A percentile compares a stretch with the other conserved stretches of the same genome.
Conservation (phyloP, 495 filamentous ascomycete genomes). For the Neurospora sublineolata region DNA sequence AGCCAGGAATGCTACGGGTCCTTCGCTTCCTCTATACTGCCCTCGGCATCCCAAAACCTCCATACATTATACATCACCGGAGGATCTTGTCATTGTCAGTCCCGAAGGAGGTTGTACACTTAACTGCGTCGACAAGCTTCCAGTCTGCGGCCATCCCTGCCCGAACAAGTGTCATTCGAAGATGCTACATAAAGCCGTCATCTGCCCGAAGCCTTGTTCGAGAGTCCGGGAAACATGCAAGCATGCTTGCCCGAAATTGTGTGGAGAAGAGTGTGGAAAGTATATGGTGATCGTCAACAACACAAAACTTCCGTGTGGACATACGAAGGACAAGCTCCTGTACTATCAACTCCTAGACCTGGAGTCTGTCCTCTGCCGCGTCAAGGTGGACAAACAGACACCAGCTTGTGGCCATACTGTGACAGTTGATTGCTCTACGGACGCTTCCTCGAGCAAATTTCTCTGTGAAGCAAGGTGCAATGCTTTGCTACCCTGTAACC, state of each 20-base stretch:
- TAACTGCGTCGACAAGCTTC: conserved; percentile 47
- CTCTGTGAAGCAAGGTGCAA: conserved; percentile 40
- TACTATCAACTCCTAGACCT: conserved; percentile 35
- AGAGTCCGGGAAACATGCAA: conserved; percentile 44
- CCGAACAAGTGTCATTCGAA: conserved; percentile 58
- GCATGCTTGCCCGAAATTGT: conserved; percentile 49
- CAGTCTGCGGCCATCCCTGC: conserved; percentile 59
- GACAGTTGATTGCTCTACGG: conserved; percentile 36
- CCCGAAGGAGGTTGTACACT: conserved; percentile 64
- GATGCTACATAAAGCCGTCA: conserved; percentile 48
- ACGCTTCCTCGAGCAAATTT: conserved; percentile 26
- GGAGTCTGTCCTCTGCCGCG: conserved; percentile 18
- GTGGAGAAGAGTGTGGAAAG: conserved; percentile 38
- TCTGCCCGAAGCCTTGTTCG: conserved; percentile 51
- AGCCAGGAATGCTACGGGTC: conserved; percentile 39
- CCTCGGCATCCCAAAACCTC: conserved; percentile 51
- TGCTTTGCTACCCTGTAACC: conserved; percentile 43
- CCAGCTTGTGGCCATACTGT: conserved; percentile 45
- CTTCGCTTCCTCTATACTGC: conserved; percentile 47
- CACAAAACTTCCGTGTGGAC: conserved; percentile 48
- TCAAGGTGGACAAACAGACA: conserved; percentile 30
- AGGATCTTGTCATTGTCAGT: conserved; percentile 48
- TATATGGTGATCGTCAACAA: conserved; percentile 5
- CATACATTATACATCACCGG: conserved; percentile 45
- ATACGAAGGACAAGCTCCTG: conserved; percentile 30